A percentile compares a stretch with the other conserved stretches of the same genome.
phyloP scores from a whole-genome alignment of 2,329 filamentous ascomycete genomes.

The Xylariomycetidae sp. region DNA sequence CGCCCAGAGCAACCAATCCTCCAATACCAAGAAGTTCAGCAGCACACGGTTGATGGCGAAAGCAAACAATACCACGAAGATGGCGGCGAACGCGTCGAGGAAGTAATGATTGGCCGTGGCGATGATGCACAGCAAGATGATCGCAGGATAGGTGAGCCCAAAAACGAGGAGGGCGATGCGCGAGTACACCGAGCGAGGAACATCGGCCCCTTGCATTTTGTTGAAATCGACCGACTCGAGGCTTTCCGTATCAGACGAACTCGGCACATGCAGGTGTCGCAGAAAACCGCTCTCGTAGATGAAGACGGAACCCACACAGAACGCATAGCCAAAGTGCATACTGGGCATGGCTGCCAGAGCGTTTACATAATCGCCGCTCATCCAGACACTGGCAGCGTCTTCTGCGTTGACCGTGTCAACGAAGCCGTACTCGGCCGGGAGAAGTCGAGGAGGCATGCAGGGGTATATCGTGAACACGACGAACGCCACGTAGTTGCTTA shows the following conservation, averaged over 20 bases:
- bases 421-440: conserved; percentile 41
- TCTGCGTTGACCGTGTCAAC: conserved; percentile 32
- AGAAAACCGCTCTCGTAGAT: conserved; percentile 48
- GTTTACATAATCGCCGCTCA: conserved; percentile 53
- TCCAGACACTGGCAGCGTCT: conserved; percentile 48
- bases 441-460: conserved; percentile 44
- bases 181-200: conserved; percentile 13
- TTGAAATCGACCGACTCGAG: conserved; percentile 15
- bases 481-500: conserved; percentile 44
- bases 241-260: conserved; percentile 7
- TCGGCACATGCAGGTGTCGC: conserved; percentile 26
- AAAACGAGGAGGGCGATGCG: conserved; percentile 20
- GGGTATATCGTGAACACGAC: conserved; percentile 42
- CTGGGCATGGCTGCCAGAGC: conserved; percentile 55
- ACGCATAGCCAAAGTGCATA: conserved; percentile 53
- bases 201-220: conserved; percentile 13
- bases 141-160: conserved; percentile 47
- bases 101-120: conserved; percentile 61
- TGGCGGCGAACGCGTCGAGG: conserved; percentile 61
- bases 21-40: conserved; percentile 56
- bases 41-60: conserved; percentile 50
- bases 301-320: conserved; percentile 49
- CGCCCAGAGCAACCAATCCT: conserved; percentile 61
- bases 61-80: conserved; percentile 54
- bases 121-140: conserved; percentile 54